Evolutionary conservation across 2,329 filamentous ascomycete species (phyloP).

Genomic region (Fusarium annulatum): DNA sequence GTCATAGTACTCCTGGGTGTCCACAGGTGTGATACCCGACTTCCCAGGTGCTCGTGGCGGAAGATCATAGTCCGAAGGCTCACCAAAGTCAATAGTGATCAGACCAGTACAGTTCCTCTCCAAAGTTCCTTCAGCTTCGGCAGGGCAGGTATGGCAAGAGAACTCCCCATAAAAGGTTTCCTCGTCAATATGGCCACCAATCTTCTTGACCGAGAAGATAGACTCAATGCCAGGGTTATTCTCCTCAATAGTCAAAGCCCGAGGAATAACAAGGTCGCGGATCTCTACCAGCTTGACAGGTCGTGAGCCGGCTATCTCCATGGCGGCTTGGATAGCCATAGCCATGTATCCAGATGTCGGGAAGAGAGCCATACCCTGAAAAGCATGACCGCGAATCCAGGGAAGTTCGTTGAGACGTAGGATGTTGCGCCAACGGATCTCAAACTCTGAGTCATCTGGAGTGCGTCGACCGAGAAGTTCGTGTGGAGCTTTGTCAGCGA

Average conservation of each 20-base stretch:
- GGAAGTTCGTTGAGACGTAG: background rate
- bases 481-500: background rate
- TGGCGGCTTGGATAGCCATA: background rate
- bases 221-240: conserved; percentile 2
- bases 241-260: background rate
- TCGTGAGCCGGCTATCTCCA: background rate
- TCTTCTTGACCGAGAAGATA: conserved; percentile 1
- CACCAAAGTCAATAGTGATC: background rate
- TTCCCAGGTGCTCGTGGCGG: background rate
- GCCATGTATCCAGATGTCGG: background rate
- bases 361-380: background rate
- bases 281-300: background rate
- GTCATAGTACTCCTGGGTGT: background rate
- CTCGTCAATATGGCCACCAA: background rate
- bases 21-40: background rate
- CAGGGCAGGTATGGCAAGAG: background rate
- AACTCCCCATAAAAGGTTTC: background rate
- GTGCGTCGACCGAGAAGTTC: background rate
- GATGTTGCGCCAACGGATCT: background rate
- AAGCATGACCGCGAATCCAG: background rate
- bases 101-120: conserved; percentile 1
- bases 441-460: background rate
- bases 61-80: background rate
- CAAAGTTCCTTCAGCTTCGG: background rate
- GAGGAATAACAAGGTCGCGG: background rate